These are phyloP conservation scores for Hypoxylon sp. DNA, from an alignment of 2,329 filamentous ascomycete genomes.

Conservation along the genomic window DNA sequence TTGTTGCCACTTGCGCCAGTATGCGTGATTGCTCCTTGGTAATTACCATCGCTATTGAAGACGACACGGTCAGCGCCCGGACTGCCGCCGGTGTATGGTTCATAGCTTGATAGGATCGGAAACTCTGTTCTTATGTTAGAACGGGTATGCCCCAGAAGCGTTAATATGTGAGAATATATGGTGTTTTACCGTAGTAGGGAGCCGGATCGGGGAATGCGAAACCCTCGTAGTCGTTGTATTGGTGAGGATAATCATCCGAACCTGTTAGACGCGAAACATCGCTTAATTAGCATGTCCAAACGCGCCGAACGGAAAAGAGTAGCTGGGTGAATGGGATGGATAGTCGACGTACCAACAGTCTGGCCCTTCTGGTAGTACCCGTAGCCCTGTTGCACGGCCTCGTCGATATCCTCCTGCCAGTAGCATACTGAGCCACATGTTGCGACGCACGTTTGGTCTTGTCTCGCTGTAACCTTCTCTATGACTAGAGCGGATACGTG, in stretches of 20 bases:
- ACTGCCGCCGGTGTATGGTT: constrained; percentile 63
- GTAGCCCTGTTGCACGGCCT: constrained; percentile 56
- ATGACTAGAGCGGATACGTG: constrained; percentile 45
- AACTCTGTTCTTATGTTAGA: constrained; percentile 50
- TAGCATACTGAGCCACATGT: constrained; percentile 59
- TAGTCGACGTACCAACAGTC: constrained; percentile 42
- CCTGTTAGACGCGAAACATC: constrained; percentile 33
- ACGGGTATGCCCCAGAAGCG: not conserved
- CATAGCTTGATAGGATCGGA: constrained; percentile 57
- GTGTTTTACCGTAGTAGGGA: constrained; percentile 57
- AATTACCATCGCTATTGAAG: constrained; percentile 68
- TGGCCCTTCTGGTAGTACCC: constrained; percentile 40
- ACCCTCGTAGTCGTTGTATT: constrained; percentile 62
- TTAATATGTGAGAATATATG: not conserved
- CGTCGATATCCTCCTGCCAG: constrained; percentile 54
- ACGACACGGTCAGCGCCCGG: constrained; percentile 75
- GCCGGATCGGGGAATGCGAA: constrained; percentile 58
- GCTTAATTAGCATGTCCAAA: not conserved
- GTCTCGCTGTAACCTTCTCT: constrained; percentile 32
- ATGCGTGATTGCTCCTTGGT: constrained; percentile 75
- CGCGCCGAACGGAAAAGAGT: not conserved
- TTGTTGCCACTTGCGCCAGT: constrained; percentile 73
- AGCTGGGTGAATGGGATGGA: not conserved
- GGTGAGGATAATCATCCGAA: constrained; percentile 59
- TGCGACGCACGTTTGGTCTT: constrained; percentile 52